phyloP scores from a whole-genome alignment of 83 land plant species.

The Larix sibirica region DNA sequence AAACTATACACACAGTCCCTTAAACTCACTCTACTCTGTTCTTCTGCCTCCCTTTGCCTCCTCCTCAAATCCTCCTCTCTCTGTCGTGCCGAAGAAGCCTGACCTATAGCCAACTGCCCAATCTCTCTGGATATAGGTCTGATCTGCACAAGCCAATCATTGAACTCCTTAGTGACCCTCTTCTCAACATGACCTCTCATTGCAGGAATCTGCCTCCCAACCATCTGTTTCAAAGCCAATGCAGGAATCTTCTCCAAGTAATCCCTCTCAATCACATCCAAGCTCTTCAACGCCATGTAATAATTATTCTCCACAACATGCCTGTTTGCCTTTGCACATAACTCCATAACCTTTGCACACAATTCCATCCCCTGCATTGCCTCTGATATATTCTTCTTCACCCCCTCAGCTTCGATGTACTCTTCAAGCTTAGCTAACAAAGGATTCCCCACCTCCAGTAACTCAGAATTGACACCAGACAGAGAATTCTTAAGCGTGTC shows the following conservation, averaged over 20 bases:
- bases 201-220: constrained; percentile 72
- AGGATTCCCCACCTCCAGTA: constrained; percentile 76
- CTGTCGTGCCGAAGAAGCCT: constrained; percentile 85
- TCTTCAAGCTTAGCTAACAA: constrained; percentile 76
- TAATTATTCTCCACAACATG: constrained; percentile 65
- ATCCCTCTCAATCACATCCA: constrained; percentile 81
- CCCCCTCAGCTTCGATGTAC: constrained; percentile 58
- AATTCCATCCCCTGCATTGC: constrained; percentile 46
- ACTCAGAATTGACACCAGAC: constrained; percentile 56
- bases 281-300: constrained; percentile 80
- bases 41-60: constrained; percentile 85
- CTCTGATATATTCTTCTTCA: constrained; percentile 46
- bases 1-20: constrained; percentile 68
- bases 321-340: constrained; percentile 70
- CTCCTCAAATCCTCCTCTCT: constrained; percentile 81
- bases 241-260: constrained; percentile 68
- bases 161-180: constrained; percentile 76
- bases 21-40: constrained; percentile 64
- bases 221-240: constrained; percentile 46
- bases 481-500: constrained; percentile 84
- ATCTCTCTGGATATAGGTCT: constrained; percentile 78
- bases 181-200: constrained; percentile 75
- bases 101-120: constrained; percentile 88
- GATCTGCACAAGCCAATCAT: constrained; percentile 90
- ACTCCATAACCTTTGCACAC: constrained; percentile 60